Evolutionary conservation across 108 stramenopile genomes (phyloP).

Genomic region (Conticribra weissflogii): DNA sequence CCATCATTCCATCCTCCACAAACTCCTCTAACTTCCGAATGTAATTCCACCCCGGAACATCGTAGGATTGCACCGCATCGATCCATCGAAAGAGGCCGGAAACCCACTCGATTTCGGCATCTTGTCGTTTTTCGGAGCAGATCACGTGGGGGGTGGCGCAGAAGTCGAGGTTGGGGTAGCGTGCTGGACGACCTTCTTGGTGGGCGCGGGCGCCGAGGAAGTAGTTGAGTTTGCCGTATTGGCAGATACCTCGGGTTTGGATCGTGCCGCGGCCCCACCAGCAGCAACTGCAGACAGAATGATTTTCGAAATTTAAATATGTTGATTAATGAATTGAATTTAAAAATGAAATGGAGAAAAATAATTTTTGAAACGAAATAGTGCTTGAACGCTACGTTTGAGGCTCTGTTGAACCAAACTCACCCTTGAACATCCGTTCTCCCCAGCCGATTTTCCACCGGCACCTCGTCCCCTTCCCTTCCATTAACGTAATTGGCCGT

Average conservation of each 20-base stretch:
- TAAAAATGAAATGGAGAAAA: neutral
- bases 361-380: neutral
- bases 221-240: constrained; percentile 32
- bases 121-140: constrained; percentile 6
- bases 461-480: constrained; percentile 2
- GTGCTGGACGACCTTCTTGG: constrained; percentile 12
- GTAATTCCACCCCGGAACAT: constrained; percentile 20
- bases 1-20: constrained; percentile 24
- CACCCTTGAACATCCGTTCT: constrained; percentile 30
- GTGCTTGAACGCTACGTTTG: neutral
- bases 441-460: constrained; percentile 14
- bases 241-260: constrained; percentile 22
- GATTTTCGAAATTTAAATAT: too few species aligned
- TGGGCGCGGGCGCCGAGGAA: constrained; percentile 16
- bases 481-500: constrained; percentile 22
- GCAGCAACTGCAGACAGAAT: constrained; percentile 23
- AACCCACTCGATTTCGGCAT: constrained; percentile 18
- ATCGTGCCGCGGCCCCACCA: constrained; percentile 25
- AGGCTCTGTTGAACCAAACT: neutral
- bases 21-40: constrained; percentile 15
- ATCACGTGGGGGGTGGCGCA: constrained; percentile 12
- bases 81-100: constrained; percentile 23
- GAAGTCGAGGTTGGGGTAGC: constrained; percentile 20
- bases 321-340: too few species aligned
- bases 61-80: constrained; percentile 20